Conservation (phyloP, 1,284 basidiomycete species). For the Puccinia triticina region DNA sequence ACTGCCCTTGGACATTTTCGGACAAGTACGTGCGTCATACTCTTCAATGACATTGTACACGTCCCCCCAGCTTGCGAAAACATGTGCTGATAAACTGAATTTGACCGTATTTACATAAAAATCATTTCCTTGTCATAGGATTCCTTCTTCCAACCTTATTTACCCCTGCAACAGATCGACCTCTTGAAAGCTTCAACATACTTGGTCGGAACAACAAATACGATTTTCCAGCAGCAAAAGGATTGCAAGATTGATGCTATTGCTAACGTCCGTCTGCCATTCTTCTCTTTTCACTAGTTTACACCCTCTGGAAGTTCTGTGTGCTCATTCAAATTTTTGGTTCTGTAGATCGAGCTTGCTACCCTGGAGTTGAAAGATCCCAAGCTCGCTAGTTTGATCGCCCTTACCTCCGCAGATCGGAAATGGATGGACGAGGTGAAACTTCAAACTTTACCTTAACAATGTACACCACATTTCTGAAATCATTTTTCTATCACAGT, state of each 20-base stretch:
- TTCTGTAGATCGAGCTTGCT: slow-evolving; percentile 74
- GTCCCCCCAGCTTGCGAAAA: not conserved
- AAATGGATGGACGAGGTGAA: slow-evolving; percentile 83
- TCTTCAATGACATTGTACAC: not conserved
- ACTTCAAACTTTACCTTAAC: not conserved
- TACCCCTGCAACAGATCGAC: slow-evolving; percentile 93
- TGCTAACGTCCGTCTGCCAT: slow-evolving; percentile 72
- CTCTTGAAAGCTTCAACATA: slow-evolving; percentile 80
- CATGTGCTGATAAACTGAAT: not conserved
- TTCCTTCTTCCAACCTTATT: slow-evolving; percentile 95
- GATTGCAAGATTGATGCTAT: slow-evolving; percentile 80
- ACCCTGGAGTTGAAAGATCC: slow-evolving; percentile 82
- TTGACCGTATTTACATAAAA: not conserved
- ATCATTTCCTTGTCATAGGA: slow-evolving; percentile 64
- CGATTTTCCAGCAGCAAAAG: slow-evolving; percentile 89
- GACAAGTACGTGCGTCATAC: slow-evolving; percentile 55
- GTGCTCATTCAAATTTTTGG: too few species aligned
- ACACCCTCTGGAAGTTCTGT: not conserved
- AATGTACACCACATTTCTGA: not conserved
- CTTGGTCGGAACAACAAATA: slow-evolving; percentile 87
- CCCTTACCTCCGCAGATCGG: slow-evolving; percentile 85
- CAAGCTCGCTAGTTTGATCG: slow-evolving; percentile 74
- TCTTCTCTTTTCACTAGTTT: not conserved
- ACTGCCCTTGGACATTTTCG: slow-evolving; percentile 73
- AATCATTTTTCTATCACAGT: slow-evolving; percentile 53